Percentiles rank a stretch among this genome's conserved stretches.
These are phyloP conservation scores for Aspergillus vadensis DNA, from an alignment of 2,329 filamentous ascomycete species.

Conservation along the genomic window DNA sequence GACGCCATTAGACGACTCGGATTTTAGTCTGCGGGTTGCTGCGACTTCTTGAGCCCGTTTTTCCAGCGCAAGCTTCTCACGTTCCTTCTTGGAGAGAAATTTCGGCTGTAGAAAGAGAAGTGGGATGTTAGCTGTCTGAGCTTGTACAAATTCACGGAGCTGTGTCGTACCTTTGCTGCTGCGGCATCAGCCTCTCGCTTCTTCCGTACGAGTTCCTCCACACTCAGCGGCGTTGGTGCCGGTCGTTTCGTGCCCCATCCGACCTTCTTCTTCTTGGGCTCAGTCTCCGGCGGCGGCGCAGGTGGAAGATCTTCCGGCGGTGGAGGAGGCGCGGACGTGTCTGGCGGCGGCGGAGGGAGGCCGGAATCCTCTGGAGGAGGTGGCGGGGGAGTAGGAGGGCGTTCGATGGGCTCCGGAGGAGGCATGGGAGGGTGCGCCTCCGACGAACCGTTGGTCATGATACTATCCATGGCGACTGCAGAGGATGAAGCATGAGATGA, in stretches of 20 bases:
- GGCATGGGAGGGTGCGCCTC: slow-evolving; percentile 33
- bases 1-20: slow-evolving; percentile 36
- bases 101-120: slow-evolving; percentile 60
- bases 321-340: slow-evolving; percentile 41
- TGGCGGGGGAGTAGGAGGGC: slow-evolving; percentile 44
- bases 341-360: slow-evolving; percentile 47
- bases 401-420: slow-evolving; percentile 40
- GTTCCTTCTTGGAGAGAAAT: slow-evolving; percentile 80
- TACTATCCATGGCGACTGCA: slow-evolving; percentile 36
- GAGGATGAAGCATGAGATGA: not conserved
- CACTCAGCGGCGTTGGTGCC: slow-evolving; percentile 63
- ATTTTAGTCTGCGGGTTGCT: slow-evolving; percentile 57
- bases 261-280: slow-evolving; percentile 56
- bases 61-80: slow-evolving; percentile 77
- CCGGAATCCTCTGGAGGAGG: slow-evolving; percentile 40
- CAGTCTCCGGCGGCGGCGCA: slow-evolving; percentile 47
- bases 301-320: slow-evolving; percentile 41
- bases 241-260: slow-evolving; percentile 53
- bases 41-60: slow-evolving; percentile 73
- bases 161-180: slow-evolving; percentile 66
- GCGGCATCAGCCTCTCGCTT: slow-evolving; percentile 85
- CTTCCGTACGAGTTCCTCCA: slow-evolving; percentile 81
- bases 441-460: slow-evolving; percentile 31
- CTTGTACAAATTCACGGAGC: not conserved
- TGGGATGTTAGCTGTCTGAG: slow-evolving; percentile 5